These are phyloP conservation scores for Globisporangium uncinulatum DNA, from an alignment of 352 stramenopile genomes.

Conservation along the genomic window DNA sequence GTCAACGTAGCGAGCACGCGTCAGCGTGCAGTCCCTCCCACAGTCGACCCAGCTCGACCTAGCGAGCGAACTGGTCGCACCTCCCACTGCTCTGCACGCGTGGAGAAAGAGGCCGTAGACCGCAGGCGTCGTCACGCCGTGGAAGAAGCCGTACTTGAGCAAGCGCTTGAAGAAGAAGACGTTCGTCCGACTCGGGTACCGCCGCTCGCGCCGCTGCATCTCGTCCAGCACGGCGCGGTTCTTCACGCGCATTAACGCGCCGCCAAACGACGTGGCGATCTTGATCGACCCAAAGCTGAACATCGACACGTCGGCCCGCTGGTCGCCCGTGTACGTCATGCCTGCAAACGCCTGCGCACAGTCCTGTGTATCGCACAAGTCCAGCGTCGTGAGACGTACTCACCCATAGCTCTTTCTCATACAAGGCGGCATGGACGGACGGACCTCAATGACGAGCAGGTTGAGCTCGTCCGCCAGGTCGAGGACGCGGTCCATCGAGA, in stretches of 20 bases:
- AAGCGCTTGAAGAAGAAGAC: constrained; percentile 71
- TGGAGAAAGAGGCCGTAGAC: constrained; percentile 76
- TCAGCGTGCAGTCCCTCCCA: no score
- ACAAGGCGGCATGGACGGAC: neutral
- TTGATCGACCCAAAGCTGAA: constrained; percentile 89
- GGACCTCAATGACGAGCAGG: constrained; percentile 57
- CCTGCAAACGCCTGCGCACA: constrained; percentile 75
- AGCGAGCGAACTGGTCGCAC: constrained; percentile 15
- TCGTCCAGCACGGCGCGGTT: constrained; percentile 44
- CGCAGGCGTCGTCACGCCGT: constrained; percentile 61
- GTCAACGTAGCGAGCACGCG: neutral
- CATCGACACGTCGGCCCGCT: constrained; percentile 64
- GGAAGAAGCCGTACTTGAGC: constrained; percentile 71
- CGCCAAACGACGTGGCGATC: constrained; percentile 75
- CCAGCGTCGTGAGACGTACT: no score
- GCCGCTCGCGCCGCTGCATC: constrained; percentile 61
- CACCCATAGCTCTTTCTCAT: no score
- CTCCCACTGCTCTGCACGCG: constrained; percentile 44
- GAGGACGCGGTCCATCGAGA: constrained; percentile 44
- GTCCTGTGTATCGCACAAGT: constrained; percentile 21
- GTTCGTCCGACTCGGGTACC: constrained; percentile 61
- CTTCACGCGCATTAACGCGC: constrained; percentile 59
- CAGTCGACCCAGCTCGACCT: no score
- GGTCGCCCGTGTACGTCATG: constrained; percentile 56
- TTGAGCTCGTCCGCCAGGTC: constrained; percentile 43